phyloP scores from a whole-genome alignment of 1,139 yeast genomes.

The Suhomyces anneliseae region DNA sequence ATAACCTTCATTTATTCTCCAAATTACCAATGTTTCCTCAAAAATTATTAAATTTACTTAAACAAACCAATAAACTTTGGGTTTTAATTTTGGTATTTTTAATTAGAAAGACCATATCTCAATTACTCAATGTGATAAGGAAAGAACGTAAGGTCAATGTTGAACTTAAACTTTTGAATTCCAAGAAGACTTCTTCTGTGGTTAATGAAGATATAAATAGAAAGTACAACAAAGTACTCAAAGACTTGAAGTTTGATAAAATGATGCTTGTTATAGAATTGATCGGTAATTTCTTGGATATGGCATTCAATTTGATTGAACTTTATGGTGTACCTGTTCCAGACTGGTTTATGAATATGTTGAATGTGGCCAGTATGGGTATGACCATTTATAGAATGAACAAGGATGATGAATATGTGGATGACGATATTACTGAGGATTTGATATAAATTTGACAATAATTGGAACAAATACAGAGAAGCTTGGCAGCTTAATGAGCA shows the following conservation, averaged over 20 bases:
- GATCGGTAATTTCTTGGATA: slow-evolving; percentile 45
- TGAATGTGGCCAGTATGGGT: slow-evolving; percentile 48
- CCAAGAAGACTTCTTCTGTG: slow-evolving; percentile 22
- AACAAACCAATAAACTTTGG: slow-evolving; percentile 50
- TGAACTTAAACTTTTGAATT: slow-evolving; percentile 36
- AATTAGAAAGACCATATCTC: slow-evolving; percentile 45
- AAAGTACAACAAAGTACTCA: slow-evolving; percentile 43
- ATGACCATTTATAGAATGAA: slow-evolving; percentile 55
- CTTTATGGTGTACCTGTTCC: slow-evolving; percentile 39
- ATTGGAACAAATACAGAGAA: too few species aligned
- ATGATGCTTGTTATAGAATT: slow-evolving; percentile 46
- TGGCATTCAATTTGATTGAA: slow-evolving; percentile 44
- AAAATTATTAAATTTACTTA: slow-evolving; percentile 29
- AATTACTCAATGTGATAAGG: slow-evolving; percentile 40
- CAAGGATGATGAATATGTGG: slow-evolving; percentile 50
- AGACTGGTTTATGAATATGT: slow-evolving; percentile 44
- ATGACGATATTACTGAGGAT: slow-evolving; percentile 49
- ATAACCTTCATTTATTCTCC: slow-evolving; percentile 46
- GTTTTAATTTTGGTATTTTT: slow-evolving; percentile 43
- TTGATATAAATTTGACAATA: slow-evolving; percentile 24
- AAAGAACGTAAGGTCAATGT: slow-evolving; percentile 41
- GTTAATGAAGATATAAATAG: slow-evolving; percentile 31
- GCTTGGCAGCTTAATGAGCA: too few species aligned
- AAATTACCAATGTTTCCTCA: slow-evolving; percentile 46
- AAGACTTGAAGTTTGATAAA: slow-evolving; percentile 46